Base-by-base conservation (phyloP, 768 basidiomycete species). In the Lentinula aciculospora region DNA sequence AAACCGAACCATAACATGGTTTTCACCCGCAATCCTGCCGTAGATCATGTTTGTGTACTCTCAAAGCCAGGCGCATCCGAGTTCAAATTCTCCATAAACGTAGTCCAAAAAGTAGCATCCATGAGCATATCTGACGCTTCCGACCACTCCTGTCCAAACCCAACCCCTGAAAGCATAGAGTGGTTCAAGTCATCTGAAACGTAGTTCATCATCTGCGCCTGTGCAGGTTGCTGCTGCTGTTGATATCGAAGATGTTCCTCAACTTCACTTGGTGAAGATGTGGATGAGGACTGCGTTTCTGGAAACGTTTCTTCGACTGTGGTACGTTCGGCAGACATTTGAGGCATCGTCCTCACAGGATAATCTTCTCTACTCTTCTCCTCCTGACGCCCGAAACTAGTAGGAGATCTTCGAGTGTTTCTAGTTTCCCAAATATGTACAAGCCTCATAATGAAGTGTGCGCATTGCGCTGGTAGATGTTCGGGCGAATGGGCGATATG, bases 81-180 rank as follows among this genome's bases (percentile, higher is more conserved):
- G 19, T 46, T 46, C 44, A 74, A 59, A 54, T 70, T 73, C 13
- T 65, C 65, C 65, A 77, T 67, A 39, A 78, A 77, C 5, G 74
- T 71, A 21, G 71, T 65, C 76, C 76, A 78, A 59, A 78, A 78
- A 8, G 71, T 69, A 27, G 70, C 67, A 57, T 78, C 76, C 40
- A 75, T 67, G 57, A 78, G 74, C 48, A 76, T 63, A 57, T 78
- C 74, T 23, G 74, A 36, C 32, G 32, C 50, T 15, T 53, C 37
- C 9, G 23, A 13, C 31, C 31, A 47, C 27, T 46, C 55, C 42
- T 34, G 32, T 45, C 27, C 25, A 21, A 32, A 9, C 40, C 40
- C 42, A 28, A 58, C 39, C 61, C 58, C 60, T 27, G 47, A 48
- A 23, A 50, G 19, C 29, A 32, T 34, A 12, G 29, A 29, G 10